Percentiles rank a stretch among this genome's conserved stretches.
These are phyloP conservation scores for Pyricularia grisea DNA, from an alignment of 2,329 filamentous ascomycete species.

Conservation along the genomic window DNA sequence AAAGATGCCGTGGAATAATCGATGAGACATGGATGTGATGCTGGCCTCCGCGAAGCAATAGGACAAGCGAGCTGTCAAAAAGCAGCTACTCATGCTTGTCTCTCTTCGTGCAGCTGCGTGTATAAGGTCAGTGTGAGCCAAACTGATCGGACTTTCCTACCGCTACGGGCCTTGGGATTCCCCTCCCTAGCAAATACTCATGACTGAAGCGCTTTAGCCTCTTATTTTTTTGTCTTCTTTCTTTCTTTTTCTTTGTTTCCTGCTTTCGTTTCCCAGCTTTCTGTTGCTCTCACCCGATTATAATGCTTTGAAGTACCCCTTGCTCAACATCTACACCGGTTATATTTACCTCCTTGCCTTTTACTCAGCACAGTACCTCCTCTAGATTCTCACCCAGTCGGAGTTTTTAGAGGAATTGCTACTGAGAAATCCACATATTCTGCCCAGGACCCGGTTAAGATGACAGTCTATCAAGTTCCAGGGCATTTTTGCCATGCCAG, in stretches of 20 bases:
- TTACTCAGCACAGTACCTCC: not conserved
- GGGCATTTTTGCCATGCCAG: constrained; percentile 41
- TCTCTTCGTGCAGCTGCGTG: not conserved
- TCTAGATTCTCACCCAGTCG: not conserved
- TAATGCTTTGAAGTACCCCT: not conserved
- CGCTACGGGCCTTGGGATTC: not conserved
- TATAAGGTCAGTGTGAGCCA: not conserved
- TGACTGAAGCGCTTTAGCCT: not conserved
- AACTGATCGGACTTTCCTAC: not conserved
- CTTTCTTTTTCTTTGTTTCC: not conserved
- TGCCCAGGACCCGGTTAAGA: not conserved
- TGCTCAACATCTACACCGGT: not conserved
- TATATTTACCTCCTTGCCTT: not conserved
- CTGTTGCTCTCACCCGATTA: not conserved
- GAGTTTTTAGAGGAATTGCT: not conserved
- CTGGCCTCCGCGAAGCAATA: not conserved
- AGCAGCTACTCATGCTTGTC: not conserved
- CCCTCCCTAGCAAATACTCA: not conserved
- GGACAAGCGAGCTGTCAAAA: not conserved
- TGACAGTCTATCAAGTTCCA: constrained; percentile 33
- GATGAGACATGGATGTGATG: not conserved
- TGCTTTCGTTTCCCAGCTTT: not conserved
- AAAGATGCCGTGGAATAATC: not conserved
- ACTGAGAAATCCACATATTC: not conserved
- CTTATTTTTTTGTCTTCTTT: not conserved